A percentile compares a stretch with the other conserved stretches of the same genome.
phyloP scores from a whole-genome alignment of 352 stramenopile species.

The Pythium phragmiticola region DNA sequence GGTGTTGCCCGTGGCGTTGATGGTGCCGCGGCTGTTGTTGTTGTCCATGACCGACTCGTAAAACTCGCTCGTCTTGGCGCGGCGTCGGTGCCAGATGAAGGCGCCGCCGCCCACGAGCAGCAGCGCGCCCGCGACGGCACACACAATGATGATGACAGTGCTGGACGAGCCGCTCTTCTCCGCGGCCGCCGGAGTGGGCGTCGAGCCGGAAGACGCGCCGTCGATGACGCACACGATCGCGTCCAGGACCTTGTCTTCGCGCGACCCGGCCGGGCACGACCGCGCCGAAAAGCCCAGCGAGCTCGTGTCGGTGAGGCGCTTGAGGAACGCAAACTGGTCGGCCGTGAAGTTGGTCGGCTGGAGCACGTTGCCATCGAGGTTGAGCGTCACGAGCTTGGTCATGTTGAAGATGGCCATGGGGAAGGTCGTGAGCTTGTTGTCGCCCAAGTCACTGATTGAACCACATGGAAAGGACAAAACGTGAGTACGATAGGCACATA shows the following conservation, averaged over 20 bases:
- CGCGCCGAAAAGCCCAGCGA: slow-evolving; percentile 39
- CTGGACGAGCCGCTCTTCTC: slow-evolving; percentile 19
- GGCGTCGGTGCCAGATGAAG: slow-evolving; percentile 53
- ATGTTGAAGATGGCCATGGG: slow-evolving; percentile 59
- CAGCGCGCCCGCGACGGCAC: slow-evolving; percentile 45
- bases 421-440: slow-evolving; percentile 31
- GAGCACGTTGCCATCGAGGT: slow-evolving; percentile 58
- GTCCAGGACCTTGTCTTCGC: slow-evolving; percentile 44
- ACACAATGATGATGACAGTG: slow-evolving; percentile 54
- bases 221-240: slow-evolving; percentile 53
- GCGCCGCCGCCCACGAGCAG: slow-evolving; percentile 45
- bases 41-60: slow-evolving; percentile 31
- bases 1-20: slow-evolving; percentile 12
- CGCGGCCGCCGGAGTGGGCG: slow-evolving; percentile 3
- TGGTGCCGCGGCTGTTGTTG: slow-evolving; percentile 29
- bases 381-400: slow-evolving; percentile 62
- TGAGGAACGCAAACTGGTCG: slow-evolving; percentile 26
- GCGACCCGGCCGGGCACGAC: slow-evolving; percentile 36
- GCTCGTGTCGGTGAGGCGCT: slow-evolving; percentile 30
- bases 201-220: background rate
- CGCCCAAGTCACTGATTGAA: slow-evolving; percentile 16
- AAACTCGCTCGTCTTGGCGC: slow-evolving; percentile 36
- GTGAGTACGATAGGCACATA: too few species aligned
- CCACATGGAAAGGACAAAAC: background rate
- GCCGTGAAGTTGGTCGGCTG: slow-evolving; percentile 34